Evolutionary conservation across 768 basidiomycete species (phyloP).

Genomic region (Termitomyces sp.): DNA sequence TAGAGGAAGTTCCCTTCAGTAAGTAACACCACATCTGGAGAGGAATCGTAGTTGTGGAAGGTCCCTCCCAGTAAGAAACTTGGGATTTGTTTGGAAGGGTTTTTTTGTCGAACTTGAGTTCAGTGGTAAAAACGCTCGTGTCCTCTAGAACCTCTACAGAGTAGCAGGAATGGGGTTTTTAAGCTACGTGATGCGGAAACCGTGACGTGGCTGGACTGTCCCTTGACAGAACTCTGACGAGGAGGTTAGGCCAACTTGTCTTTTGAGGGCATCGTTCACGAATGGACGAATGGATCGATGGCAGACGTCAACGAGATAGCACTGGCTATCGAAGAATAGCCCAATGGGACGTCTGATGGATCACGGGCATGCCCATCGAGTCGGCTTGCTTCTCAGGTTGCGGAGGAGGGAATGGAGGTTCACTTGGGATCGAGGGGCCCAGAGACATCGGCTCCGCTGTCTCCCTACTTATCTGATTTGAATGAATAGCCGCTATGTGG

Average conservation of each 20-base stretch:
- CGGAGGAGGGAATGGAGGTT: slow-evolving; percentile 7
- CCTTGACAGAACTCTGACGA: slow-evolving; percentile 1
- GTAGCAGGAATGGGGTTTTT: too few relatives aligned
- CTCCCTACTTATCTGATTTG: slow-evolving; percentile 22
- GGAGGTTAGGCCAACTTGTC: slow-evolving; percentile 14
- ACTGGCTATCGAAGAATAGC: slow-evolving; percentile 20
- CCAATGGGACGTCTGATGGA: slow-evolving; percentile 29
- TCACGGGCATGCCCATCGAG: slow-evolving; percentile 23
- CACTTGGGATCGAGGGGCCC: slow-evolving; percentile 8
- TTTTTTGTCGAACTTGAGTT: neutral
- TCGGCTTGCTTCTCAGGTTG: slow-evolving; percentile 3
- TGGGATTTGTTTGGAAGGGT: too few relatives aligned
- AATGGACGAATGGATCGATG: slow-evolving; percentile 20
- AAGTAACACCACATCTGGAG: too few relatives aligned
- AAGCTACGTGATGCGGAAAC: neutral
- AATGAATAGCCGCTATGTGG: slow-evolving; percentile 44
- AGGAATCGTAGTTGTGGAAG: too few relatives aligned
- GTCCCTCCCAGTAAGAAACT: too few relatives aligned
- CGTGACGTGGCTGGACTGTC: slow-evolving; percentile 13
- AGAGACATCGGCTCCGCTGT: slow-evolving; percentile 18
- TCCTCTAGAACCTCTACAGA: slow-evolving; percentile 3
- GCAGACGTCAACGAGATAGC: slow-evolving; percentile 24
- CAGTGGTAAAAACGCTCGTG: neutral
- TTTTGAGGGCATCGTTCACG: slow-evolving; percentile 1
- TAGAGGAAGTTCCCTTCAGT: too few relatives aligned